A percentile compares a stretch with the other conserved stretches of the same genome.
Evolutionary conservation across 1,139 yeast species (phyloP).

Genomic region (Taphrina flavorubra): DNA sequence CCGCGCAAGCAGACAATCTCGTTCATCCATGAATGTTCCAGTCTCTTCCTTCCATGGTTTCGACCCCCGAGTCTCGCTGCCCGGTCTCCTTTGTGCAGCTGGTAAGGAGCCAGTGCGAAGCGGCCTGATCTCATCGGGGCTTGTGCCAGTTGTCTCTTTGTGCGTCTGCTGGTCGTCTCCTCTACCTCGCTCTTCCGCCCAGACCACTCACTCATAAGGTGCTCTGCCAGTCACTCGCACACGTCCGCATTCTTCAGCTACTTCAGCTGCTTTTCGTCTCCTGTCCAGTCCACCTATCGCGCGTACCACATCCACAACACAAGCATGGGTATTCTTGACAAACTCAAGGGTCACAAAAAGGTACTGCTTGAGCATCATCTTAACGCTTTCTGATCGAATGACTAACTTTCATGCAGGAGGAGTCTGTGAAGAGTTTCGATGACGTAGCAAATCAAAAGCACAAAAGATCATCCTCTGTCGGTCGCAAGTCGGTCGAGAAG

Average conservation of each 20-base stretch:
- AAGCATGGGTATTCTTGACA: constrained; percentile 37
- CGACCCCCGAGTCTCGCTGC: neutral
- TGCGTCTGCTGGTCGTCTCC: neutral
- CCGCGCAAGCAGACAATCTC: neutral
- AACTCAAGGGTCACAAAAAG: constrained; percentile 41
- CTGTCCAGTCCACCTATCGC: neutral
- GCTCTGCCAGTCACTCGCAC: neutral
- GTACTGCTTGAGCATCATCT: neutral
- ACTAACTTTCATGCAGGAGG: constrained; percentile 1
- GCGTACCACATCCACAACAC: neutral
- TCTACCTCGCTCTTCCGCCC: constrained; percentile 1
- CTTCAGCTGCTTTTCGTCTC: neutral
- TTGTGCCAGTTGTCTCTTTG: neutral
- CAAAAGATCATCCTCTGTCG: constrained; percentile 33
- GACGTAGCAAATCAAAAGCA: constrained; percentile 19
- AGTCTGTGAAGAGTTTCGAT: constrained; percentile 22
- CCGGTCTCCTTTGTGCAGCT: neutral
- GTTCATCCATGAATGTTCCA: constrained; percentile 1
- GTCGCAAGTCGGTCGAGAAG: constrained; percentile 33
- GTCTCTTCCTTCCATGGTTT: neutral
- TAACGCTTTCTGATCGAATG: neutral
- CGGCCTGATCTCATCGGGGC: constrained; percentile 18
- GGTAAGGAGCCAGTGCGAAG: neutral
- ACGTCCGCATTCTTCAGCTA: neutral
- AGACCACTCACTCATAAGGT: neutral